phyloP scores from a whole-genome alignment of 2,329 filamentous ascomycete genomes.

The Coccinonectria pachysandricola region DNA sequence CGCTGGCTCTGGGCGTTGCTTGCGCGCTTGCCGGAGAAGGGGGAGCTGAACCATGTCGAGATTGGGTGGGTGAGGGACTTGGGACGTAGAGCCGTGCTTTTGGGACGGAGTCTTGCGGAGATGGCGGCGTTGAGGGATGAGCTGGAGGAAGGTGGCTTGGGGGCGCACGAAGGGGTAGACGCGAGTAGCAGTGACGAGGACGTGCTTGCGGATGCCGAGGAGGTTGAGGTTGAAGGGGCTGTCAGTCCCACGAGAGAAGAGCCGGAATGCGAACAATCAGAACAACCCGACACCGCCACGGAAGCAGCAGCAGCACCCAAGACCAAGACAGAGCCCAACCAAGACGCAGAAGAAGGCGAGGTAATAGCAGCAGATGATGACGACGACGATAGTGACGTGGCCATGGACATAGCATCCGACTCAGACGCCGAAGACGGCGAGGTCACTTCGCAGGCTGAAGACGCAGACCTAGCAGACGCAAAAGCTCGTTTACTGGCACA shows the following conservation, averaged over 20 bases:
- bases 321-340: constrained; percentile 2
- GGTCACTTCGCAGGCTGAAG: constrained; percentile 15
- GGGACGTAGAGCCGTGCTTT: constrained; percentile 61
- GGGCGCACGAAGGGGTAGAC: constrained; percentile 35
- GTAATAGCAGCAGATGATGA: too few species aligned
- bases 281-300: constrained; percentile 9
- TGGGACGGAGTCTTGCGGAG: constrained; percentile 45
- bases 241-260: constrained; percentile 10
- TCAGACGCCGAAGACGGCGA: constrained; percentile 29
- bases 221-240: constrained; percentile 19
- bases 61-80: constrained; percentile 69
- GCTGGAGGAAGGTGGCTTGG: constrained; percentile 30
- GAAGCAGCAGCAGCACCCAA: background rate
- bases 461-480: constrained; percentile 34
- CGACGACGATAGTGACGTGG: constrained; percentile 23
- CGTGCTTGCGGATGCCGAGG: constrained; percentile 23
- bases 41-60: constrained; percentile 65
- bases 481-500: constrained; percentile 38
- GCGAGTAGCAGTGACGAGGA: constrained; percentile 32
- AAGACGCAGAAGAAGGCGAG: constrained; percentile 16
- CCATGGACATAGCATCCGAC: constrained; percentile 33
- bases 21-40: constrained; percentile 62
- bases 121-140: constrained; percentile 38
- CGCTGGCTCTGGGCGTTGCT: constrained; percentile 81
- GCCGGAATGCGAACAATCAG: constrained; percentile 7